A percentile compares a stretch with the other conserved stretches of the same genome.
Conservation (phyloP, 1,139 yeast genomes). For the Suhomyces ambrosiae region DNA sequence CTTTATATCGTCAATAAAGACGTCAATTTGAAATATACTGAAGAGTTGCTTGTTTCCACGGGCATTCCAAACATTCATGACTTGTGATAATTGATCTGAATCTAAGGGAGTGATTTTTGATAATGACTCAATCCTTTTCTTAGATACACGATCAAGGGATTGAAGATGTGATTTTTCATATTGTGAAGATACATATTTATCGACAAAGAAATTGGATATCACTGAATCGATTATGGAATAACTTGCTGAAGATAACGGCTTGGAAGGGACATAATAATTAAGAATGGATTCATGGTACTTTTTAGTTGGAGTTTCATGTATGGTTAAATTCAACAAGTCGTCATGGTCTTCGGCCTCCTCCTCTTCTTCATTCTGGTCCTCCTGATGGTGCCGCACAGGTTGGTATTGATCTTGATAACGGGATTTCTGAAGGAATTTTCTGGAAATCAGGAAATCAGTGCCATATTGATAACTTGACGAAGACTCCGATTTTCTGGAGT, state of each 20-base stretch:
- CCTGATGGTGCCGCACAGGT: constrained; percentile 3
- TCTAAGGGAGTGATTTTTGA: constrained; percentile 15
- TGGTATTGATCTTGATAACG: constrained; percentile 17
- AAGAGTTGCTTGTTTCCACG: constrained; percentile 23
- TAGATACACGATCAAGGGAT: constrained; percentile 11
- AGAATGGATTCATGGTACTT: constrained; percentile 16
- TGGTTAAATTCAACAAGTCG: constrained; percentile 7
- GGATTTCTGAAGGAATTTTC: constrained; percentile 13
- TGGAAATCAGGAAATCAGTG: constrained; percentile 16
- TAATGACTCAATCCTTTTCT: constrained; percentile 10
- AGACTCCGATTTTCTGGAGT: neutral
- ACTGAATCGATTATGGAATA: constrained; percentile 18
- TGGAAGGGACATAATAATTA: constrained; percentile 15
- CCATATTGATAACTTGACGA: constrained; percentile 14
- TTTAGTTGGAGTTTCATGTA: constrained; percentile 8
- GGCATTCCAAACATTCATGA: constrained; percentile 29
- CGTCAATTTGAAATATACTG: constrained; percentile 52
- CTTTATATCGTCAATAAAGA: constrained; percentile 64
- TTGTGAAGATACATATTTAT: constrained; percentile 13
- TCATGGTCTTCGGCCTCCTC: constrained; percentile 5
- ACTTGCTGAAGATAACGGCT: constrained; percentile 14
- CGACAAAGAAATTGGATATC: constrained; percentile 17
- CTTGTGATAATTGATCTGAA: constrained; percentile 21
- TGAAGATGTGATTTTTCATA: constrained; percentile 13
- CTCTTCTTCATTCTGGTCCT: constrained; percentile 1